Evolutionary conservation across 768 basidiomycete genomes (phyloP).

Genomic region (Leccinum ochraceum): DNA sequence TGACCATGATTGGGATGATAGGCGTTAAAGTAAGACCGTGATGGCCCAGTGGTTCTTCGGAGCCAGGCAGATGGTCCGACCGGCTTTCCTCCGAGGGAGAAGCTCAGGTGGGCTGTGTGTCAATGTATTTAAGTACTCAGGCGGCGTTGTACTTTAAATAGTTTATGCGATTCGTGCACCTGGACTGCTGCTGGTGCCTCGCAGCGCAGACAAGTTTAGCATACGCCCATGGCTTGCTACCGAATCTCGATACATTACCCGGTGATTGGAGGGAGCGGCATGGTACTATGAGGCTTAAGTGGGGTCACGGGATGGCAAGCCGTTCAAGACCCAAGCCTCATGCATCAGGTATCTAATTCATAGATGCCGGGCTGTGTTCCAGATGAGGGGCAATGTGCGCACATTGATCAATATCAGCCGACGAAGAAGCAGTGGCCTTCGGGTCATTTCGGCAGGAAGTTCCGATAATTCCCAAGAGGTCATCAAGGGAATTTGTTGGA

Average conservation of each 20-base stretch:
- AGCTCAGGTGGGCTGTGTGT: no score
- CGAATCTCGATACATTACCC: constrained; percentile 44
- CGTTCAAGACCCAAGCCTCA: no score
- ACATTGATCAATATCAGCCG: no score
- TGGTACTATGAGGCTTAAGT: constrained; percentile 3
- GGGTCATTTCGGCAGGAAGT: background rate
- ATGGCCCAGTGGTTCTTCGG: background rate
- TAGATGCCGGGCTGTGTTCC: no score
- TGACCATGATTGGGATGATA: background rate
- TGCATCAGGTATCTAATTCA: no score
- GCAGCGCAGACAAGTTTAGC: no score
- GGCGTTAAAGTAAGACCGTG: no score
- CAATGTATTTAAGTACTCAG: background rate
- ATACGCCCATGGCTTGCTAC: no score
- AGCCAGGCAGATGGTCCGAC: background rate
- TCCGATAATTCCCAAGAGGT: background rate
- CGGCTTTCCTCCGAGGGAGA: no score
- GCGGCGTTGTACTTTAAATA: constrained; percentile 36
- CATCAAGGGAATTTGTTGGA: background rate
- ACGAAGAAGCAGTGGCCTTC: background rate
- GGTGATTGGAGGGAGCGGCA: constrained; percentile 30
- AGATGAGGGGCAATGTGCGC: no score
- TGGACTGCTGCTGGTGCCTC: constrained; percentile 39
- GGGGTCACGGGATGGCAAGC: background rate
- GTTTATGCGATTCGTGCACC: constrained; percentile 70